A percentile compares a stretch with the other conserved stretches of the same genome.
These are phyloP conservation scores for Yarrowia divulgata DNA, from an alignment of 805 yeast species.

Conservation along the genomic window DNA sequence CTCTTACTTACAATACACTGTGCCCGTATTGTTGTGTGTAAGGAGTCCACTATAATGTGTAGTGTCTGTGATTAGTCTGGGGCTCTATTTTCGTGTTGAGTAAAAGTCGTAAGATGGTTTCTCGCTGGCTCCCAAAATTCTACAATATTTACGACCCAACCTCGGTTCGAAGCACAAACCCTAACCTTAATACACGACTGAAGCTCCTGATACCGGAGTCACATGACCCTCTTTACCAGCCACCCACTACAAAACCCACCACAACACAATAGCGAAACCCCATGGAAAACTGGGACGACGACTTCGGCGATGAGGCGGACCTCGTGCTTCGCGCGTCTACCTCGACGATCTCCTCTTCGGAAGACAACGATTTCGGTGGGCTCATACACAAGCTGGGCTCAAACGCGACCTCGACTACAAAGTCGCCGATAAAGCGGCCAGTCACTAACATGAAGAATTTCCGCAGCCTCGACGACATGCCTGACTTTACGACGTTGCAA, in stretches of 20 bases:
- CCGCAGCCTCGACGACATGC: conserved; percentile 16
- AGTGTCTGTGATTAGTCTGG: too few relatives aligned
- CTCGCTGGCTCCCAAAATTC: neutral
- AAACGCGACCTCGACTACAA: conserved; percentile 12
- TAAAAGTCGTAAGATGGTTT: too few relatives aligned
- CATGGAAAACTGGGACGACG: conserved; percentile 39
- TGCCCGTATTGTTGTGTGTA: too few relatives aligned
- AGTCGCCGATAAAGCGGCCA: conserved; percentile 17
- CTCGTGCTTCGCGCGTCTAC: conserved; percentile 36
- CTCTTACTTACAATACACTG: too few relatives aligned
- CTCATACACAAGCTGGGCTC: conserved; percentile 14
- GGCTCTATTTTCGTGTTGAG: too few relatives aligned
- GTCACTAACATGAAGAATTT: conserved; percentile 20
- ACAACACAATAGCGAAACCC: neutral
- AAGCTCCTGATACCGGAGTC: neutral
- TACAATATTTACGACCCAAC: neutral
- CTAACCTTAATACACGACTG: neutral
- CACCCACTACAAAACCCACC: neutral
- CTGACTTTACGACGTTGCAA: conserved; percentile 20
- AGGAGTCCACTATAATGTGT: too few relatives aligned
- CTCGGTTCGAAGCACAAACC: conserved; percentile 8
- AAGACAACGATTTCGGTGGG: conserved; percentile 19
- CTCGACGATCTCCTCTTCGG: conserved; percentile 26
- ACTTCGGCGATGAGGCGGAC: conserved; percentile 37
- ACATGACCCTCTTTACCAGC: conserved; percentile 20